Evolutionary conservation across 2,329 filamentous ascomycete species (phyloP).

Genomic region (Fusarium kyushuense): DNA sequence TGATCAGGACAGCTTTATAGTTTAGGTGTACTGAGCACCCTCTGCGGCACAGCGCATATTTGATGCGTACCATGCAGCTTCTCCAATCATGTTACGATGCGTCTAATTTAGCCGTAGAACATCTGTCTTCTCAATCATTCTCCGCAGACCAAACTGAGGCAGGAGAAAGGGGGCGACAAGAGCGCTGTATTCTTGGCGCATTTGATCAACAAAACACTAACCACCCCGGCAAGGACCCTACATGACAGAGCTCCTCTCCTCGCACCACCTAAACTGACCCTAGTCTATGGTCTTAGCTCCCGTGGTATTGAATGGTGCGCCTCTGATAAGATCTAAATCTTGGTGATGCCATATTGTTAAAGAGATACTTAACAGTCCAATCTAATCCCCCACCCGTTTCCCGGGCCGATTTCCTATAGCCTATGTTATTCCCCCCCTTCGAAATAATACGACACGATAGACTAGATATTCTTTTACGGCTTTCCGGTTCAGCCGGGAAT

Average conservation of each 20-base stretch:
- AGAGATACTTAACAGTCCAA: slow-evolving; percentile 20
- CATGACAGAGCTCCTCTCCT: not conserved
- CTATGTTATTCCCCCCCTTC: not conserved
- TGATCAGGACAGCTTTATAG: slow-evolving; percentile 36
- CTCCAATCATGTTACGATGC: too few species aligned
- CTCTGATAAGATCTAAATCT: slow-evolving; percentile 37
- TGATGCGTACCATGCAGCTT: too few species aligned
- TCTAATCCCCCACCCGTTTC: slow-evolving; percentile 15
- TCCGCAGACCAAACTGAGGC: not conserved
- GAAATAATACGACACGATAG: not conserved
- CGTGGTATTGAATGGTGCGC: slow-evolving; percentile 34
- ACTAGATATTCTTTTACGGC: not conserved
- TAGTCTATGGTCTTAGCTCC: slow-evolving; percentile 18
- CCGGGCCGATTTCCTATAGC: slow-evolving; percentile 45
- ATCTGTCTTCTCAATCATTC: not conserved
- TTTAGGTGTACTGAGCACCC: not conserved
- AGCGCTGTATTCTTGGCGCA: slow-evolving; percentile 5
- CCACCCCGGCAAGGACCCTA: slow-evolving; percentile 9
- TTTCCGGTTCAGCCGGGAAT: slow-evolving; percentile 39
- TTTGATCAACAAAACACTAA: not conserved
- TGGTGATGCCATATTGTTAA: slow-evolving; percentile 44
- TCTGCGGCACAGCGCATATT: not conserved
- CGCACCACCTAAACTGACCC: not conserved
- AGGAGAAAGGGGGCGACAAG: not conserved
- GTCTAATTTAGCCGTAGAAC: not conserved